Evolutionary conservation across 2,329 filamentous ascomycete species (phyloP).

Genomic region (Fusarium sacchari): DNA sequence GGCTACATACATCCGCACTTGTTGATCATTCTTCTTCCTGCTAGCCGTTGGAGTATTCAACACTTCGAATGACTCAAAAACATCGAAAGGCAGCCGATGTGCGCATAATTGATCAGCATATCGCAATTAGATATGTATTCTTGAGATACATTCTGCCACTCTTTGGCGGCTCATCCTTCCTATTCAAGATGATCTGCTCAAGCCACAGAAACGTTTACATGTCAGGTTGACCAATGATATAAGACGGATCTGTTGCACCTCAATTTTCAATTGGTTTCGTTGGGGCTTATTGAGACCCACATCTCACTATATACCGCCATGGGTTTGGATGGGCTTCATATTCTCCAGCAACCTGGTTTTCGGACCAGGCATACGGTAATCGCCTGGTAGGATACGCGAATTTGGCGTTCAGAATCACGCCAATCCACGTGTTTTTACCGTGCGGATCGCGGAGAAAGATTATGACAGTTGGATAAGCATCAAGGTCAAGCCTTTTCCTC

Average conservation of each 20-base stretch:
- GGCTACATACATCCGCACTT: slow-evolving; percentile 19
- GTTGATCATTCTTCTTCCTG: neutral
- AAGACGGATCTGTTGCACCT: slow-evolving; percentile 15
- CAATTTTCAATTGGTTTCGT: slow-evolving; percentile 1
- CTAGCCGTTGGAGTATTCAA: neutral
- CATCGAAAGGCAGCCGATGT: neutral
- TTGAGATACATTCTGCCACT: neutral
- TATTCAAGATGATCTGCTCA: slow-evolving; percentile 12
- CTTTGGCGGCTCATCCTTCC: slow-evolving; percentile 15
- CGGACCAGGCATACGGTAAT: slow-evolving; percentile 14
- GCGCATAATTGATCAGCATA: neutral
- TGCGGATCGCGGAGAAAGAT: neutral
- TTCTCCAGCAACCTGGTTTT: slow-evolving; percentile 34
- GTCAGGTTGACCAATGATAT: slow-evolving; percentile 13
- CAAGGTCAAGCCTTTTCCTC: neutral
- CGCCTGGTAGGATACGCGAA: slow-evolving; percentile 2
- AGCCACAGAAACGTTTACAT: slow-evolving; percentile 2
- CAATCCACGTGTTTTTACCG: slow-evolving; percentile 10
- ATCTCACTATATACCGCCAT: neutral
- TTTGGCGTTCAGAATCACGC: neutral
- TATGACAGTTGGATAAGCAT: neutral
- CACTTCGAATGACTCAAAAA: neutral
- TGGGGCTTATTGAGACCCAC: slow-evolving; percentile 13
- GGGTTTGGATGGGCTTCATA: slow-evolving; percentile 6
- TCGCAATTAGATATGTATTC: neutral